Conservation (phyloP, 768 basidiomycete species). For the Xerocomellus dryophilus region DNA sequence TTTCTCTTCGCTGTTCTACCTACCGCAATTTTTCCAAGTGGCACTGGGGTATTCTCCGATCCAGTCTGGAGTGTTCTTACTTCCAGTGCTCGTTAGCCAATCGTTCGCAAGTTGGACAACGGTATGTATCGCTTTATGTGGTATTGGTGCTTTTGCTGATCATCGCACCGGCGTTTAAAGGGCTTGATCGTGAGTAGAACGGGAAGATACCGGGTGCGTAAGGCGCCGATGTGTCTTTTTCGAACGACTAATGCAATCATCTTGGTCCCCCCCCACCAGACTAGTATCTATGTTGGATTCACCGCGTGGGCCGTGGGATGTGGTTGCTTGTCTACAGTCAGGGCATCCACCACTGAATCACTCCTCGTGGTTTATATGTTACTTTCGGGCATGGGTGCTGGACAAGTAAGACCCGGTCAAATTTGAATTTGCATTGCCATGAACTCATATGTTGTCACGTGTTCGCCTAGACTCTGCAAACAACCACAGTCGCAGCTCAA, state of each 20-base stretch:
- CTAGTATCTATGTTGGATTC: conserved; percentile 55
- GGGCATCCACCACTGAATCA: conserved; percentile 43
- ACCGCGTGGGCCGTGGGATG: conserved; percentile 66
- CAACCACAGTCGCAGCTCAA: conserved; percentile 69
- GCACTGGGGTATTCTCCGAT: conserved; percentile 66
- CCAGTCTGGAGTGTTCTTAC: conserved; percentile 59
- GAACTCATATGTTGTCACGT: not conserved
- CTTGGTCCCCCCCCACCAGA: not conserved
- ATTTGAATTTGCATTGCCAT: not conserved
- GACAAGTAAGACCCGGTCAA: conserved; percentile 41
- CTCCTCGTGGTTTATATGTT: conserved; percentile 60
- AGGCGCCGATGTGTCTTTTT: not conserved
- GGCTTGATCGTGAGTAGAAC: conserved; percentile 63
- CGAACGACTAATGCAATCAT: not conserved
- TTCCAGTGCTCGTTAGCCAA: conserved; percentile 67
- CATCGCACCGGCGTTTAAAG: conserved; percentile 25
- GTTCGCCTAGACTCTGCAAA: conserved; percentile 47
- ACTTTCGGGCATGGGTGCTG: conserved; percentile 58
- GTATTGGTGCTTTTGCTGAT: not conserved
- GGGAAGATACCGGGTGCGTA: conserved; percentile 55
- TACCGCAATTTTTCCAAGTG: conserved; percentile 76
- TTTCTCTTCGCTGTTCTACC: conserved; percentile 64
- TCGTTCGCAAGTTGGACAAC: conserved; percentile 54
- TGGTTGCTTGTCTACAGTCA: conserved; percentile 67
- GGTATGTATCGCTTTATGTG: conserved; percentile 33